phyloP scores from a whole-genome alignment of 2,329 filamentous ascomycete genomes.

The Beauveria asiatica region DNA sequence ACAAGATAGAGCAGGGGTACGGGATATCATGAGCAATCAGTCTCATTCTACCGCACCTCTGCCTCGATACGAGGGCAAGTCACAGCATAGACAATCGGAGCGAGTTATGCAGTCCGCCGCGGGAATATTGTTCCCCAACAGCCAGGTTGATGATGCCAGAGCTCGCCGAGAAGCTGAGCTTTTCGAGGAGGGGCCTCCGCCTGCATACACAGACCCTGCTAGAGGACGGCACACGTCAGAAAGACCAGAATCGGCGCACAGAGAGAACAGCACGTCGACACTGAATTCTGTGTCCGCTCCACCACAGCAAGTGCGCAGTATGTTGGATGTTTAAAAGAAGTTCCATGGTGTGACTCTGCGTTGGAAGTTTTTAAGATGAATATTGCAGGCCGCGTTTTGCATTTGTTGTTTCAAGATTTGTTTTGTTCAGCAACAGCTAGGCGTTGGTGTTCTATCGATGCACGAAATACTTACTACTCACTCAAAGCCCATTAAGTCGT shows the following conservation, averaged over 20 bases:
- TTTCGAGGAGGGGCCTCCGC: slow-evolving; percentile 36
- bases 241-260: slow-evolving; percentile 25
- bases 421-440: slow-evolving; percentile 3
- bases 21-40: slow-evolving; percentile 16
- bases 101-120: slow-evolving; percentile 35
- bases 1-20: slow-evolving; percentile 22
- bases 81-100: slow-evolving; percentile 36
- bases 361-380: neutral
- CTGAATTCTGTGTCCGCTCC: slow-evolving; percentile 37
- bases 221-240: slow-evolving; percentile 18
- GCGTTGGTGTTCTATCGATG: neutral
- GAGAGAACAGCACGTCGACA: slow-evolving; percentile 39
- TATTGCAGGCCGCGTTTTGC: neutral
- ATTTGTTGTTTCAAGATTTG: neutral
- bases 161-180: slow-evolving; percentile 30
- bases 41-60: slow-evolving; percentile 18
- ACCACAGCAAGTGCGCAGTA: slow-evolving; percentile 48
- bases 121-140: slow-evolving; percentile 40
- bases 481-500: neutral
- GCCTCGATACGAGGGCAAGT: slow-evolving; percentile 32
- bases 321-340: slow-evolving; percentile 43
- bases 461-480: neutral
- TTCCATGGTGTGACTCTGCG: neutral
- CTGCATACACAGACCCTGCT: slow-evolving; percentile 27
- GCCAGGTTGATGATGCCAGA: slow-evolving; percentile 21